Percentiles rank a stretch among this genome's conserved stretches.
Evolutionary conservation across 768 basidiomycete genomes (phyloP).

Genomic region (Lyophyllum semitale): DNA sequence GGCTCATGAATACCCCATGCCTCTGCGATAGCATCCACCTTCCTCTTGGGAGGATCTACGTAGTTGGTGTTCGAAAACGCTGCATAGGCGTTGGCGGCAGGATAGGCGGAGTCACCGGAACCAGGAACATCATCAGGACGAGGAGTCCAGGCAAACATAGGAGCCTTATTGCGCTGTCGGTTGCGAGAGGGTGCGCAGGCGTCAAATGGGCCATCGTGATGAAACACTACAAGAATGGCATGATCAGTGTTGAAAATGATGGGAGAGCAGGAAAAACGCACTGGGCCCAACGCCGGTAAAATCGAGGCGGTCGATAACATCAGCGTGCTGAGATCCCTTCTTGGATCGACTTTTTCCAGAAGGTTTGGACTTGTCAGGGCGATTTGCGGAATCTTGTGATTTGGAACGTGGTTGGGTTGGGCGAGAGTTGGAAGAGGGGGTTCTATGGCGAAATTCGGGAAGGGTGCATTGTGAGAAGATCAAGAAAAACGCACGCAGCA

Average conservation of each 20-base stretch:
- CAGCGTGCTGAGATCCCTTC: conserved; percentile 83
- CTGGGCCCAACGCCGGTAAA: conserved; percentile 83
- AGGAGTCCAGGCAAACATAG: conserved; percentile 76
- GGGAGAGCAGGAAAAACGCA: conserved; percentile 40
- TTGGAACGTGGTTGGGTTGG: conserved; percentile 42
- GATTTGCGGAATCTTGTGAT: conserved; percentile 44
- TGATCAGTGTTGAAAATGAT: conserved; percentile 18
- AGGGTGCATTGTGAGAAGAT: conserved; percentile 7
- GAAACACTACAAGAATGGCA: conserved; percentile 64
- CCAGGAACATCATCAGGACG: conserved; percentile 39
- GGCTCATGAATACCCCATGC: conserved; percentile 94
- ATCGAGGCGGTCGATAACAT: conserved; percentile 89
- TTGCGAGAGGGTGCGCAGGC: conserved; percentile 91
- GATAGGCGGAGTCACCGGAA: conserved; percentile 51
- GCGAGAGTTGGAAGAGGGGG: conserved; percentile 28
- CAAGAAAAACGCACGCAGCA: conserved; percentile 39
- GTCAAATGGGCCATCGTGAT: conserved; percentile 91
- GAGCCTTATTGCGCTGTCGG: conserved; percentile 74
- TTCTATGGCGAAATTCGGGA: conserved; percentile 16
- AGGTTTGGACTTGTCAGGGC: conserved; percentile 39
- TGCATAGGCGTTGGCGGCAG: conserved; percentile 47
- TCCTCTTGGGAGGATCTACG: conserved; percentile 74
- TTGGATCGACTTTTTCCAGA: conserved; percentile 49
- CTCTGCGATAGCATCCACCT: conserved; percentile 86
- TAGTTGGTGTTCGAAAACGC: conserved; percentile 49